Percentiles rank a stretch among this genome's conserved stretches.
These are phyloP conservation scores for Chrysochromulina parva DNA, from an alignment of 78 protist species.

Conservation along the genomic window DNA sequence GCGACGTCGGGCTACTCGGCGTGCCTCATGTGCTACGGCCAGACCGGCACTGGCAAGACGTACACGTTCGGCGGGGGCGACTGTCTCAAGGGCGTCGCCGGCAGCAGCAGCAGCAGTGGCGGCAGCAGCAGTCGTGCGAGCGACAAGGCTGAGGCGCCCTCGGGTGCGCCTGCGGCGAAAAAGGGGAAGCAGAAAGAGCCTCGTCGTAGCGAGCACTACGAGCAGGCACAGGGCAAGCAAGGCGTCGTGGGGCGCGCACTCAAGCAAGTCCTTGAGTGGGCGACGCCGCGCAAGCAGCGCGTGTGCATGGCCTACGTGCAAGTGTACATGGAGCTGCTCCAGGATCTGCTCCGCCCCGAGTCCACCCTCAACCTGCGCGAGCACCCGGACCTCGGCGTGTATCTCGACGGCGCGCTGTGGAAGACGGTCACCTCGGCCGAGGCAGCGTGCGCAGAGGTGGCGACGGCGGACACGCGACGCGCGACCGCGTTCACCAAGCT, in stretches of 20 bases:
- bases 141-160: background rate
- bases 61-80: constrained; percentile 40
- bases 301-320: background rate
- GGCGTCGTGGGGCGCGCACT: background rate
- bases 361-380: background rate
- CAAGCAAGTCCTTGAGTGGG: background rate
- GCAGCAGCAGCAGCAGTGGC: background rate
- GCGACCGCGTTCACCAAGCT: background rate
- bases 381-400: background rate
- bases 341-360: constrained; percentile 34
- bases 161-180: constrained; percentile 13
- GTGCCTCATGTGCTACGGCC: constrained; percentile 69
- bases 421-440: background rate
- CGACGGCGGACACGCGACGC: background rate
- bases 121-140: background rate
- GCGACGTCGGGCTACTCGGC: background rate
- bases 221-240: no score
- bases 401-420: background rate
- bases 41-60: constrained; percentile 79
- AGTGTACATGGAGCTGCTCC: constrained; percentile 29
- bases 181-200: no score
- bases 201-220: no score
- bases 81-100: background rate
- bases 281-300: background rate
- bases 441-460: background rate